Base-by-base conservation (phyloP, 2,329 filamentous ascomycete genomes). In the Cytospora schulzeri region DNA sequence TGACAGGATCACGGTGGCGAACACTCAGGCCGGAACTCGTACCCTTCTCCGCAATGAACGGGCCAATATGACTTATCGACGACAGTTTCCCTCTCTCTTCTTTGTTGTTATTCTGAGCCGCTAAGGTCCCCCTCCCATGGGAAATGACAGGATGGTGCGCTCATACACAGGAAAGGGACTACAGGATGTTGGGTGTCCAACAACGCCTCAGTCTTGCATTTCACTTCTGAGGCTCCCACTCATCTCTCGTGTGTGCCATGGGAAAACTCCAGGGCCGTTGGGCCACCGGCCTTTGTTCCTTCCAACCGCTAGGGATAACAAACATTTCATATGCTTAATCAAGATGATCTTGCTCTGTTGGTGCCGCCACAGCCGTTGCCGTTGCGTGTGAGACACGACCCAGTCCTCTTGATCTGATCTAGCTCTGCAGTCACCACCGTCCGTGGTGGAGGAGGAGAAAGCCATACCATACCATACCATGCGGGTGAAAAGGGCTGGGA, bases 341-440 rank as follows among this genome's bases (percentile, higher is more conserved):
- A 24, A 31, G 51, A 7, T 28, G 15, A 31, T 26, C 12, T 6
- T n/a, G 45, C 8, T 24, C 12, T 38, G 24, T 31, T 41, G 24
- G 38, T 41, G 26, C n/a, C 38, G 12, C 35, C 28, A 33, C 51
- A 26, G n/a, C 51, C 52, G 51, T 61, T 31, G 51, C 24, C 26
- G n/a, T n/a, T n/a, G n/a, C n/a, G n/a, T n/a, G n/a, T n/a, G n/a
- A n/a, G n/a, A 41, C 14, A 19, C 38, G 17, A 17, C 19, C 38
- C 17, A n/a, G 17, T 31, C 26, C 9, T 35, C 33, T 35, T 33
- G 9, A 19, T 38, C 51, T 35, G 51, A 61, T 35, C 35, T 26
- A 28, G 26, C 31, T 48, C 59, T 61, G 51, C 28, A 48, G 51
- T 26, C 22, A 33, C 41, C n/a, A 50, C 29, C 38, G 26, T 12